Percentiles rank a stretch among this genome's conserved stretches.
Conservation (phyloP, 495 filamentous ascomycete species). For the Neurospora tetraspora region DNA sequence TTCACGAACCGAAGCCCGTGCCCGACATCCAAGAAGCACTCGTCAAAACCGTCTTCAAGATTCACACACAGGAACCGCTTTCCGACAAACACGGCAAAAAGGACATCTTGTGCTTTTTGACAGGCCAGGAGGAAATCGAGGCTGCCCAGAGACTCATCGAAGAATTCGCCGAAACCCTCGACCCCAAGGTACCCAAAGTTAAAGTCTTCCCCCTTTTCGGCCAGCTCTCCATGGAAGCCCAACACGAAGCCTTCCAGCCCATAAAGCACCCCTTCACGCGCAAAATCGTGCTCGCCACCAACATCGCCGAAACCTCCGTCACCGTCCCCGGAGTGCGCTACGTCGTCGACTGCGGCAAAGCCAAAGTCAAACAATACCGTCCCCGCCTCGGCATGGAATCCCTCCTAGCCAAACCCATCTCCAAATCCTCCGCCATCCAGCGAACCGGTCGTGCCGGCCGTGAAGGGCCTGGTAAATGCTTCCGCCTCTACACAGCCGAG, state of each 20-base stretch:
- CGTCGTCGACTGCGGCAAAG: slow-evolving; percentile 89
- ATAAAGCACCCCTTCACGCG: slow-evolving; percentile 61
- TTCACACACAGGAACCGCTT: slow-evolving; percentile 77
- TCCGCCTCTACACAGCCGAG: slow-evolving; percentile 76
- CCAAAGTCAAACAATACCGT: slow-evolving; percentile 88
- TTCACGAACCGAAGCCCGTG: slow-evolving; percentile 67
- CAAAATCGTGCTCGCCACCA: slow-evolving; percentile 88
- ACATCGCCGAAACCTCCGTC: slow-evolving; percentile 96
- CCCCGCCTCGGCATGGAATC: slow-evolving; percentile 80
- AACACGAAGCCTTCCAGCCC: slow-evolving; percentile 76
- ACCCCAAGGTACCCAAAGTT: slow-evolving; percentile 63
- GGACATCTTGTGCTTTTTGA: slow-evolving; percentile 88
- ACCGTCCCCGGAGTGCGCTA: slow-evolving; percentile 88
- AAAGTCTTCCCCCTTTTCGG: slow-evolving; percentile 39
- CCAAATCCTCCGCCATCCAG: slow-evolving; percentile 87
- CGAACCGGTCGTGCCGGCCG: slow-evolving; percentile 85
- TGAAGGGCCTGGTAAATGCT: slow-evolving; percentile 85
- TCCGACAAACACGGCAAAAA: slow-evolving; percentile 47
- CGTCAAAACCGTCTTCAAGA: slow-evolving; percentile 75
- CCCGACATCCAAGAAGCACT: slow-evolving; percentile 76
- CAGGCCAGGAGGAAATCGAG: slow-evolving; percentile 89
- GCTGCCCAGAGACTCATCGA: slow-evolving; percentile 69
- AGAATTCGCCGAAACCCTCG: slow-evolving; percentile 61
- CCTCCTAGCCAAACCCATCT: slow-evolving; percentile 81
- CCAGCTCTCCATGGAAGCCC: slow-evolving; percentile 54